Base-by-base conservation (phyloP, 441 rosid genomes). In the Populus tomentosa region DNA sequence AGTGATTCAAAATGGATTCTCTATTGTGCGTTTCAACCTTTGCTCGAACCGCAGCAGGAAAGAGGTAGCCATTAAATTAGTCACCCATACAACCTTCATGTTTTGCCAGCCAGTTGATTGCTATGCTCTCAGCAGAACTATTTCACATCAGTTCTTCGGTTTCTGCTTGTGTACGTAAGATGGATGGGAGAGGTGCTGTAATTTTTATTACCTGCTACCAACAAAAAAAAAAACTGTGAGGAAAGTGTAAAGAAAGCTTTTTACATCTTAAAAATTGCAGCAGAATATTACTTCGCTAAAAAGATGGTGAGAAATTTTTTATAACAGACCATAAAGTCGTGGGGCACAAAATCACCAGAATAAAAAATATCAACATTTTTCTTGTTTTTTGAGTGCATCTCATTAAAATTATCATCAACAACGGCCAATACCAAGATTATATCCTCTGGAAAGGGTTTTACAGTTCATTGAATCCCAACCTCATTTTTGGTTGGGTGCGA, bases 401-500 rank as follows among this genome's bases (percentile, higher is more conserved):
- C 28, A 26, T 26, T 26, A 26, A 26, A 26, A 26, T 26, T 50
- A 50, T 50, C 20, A 14, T 50, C 56, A 53, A 53, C 61, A 6
- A 18, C 61, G 3, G 61, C 61, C 61, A 18, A 53, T 16, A 53
- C 61, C 21, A 16, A 53, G 21, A 53, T 16, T 16, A 53, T 4
- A 53, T 16, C 61, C 21, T 18, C n/a, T 53, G n/a, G 61, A 53
- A 53, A 53, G 61, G 21, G 61, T 53, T 53, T 53, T 16, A 53
- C n/a, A 16, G 61, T 53, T 53, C 8, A 67, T 26, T 24, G 13
- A 66, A 14, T 35, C 42, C 50, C 72, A 87, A 89, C 98, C 98
- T 90, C 88, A 42, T 77, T 69, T 59, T 85, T 85, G 63, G 82
- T 77, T 20, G 94, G 91, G 83, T 91, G 97, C 20, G 81, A 80